These are phyloP conservation scores for Lactifluus pinguis DNA, from an alignment of 768 basidiomycete genomes.

Conservation along the genomic window DNA sequence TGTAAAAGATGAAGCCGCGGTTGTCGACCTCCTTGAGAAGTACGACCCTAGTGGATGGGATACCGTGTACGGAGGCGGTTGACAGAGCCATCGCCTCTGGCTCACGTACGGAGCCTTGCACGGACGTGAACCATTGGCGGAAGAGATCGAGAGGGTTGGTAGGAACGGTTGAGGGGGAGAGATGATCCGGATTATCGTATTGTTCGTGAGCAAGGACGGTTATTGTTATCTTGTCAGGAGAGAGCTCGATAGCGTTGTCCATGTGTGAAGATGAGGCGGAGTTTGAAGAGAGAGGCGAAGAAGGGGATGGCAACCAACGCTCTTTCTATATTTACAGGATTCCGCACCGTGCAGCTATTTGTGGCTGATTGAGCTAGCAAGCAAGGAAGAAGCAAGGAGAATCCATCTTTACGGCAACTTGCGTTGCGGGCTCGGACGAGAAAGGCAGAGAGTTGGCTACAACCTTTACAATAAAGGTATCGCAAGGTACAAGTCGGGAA, in stretches of 20 bases:
- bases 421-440: not conserved
- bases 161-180: slow-evolving; percentile 52
- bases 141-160: slow-evolving; percentile 79
- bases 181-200: slow-evolving; percentile 58
- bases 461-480: too few relatives aligned
- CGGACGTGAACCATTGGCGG: slow-evolving; percentile 73
- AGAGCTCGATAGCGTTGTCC: slow-evolving; percentile 30
- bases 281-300: too few relatives aligned
- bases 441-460: not conserved
- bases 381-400: too few relatives aligned
- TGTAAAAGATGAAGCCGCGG: slow-evolving; percentile 91
- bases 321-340: too few relatives aligned
- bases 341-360: too few relatives aligned
- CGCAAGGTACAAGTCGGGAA: too few relatives aligned
- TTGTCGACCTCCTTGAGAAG: slow-evolving; percentile 86
- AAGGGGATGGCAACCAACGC: too few relatives aligned
- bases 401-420: not conserved
- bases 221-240: slow-evolving; percentile 49
- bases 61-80: slow-evolving; percentile 58
- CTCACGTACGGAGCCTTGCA: slow-evolving; percentile 57
- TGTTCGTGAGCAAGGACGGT: slow-evolving; percentile 68
- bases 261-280: not conserved
- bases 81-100: slow-evolving; percentile 88
- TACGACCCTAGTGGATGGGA: slow-evolving; percentile 84
- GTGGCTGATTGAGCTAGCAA: too few relatives aligned